Base-by-base conservation (phyloP, 78 protist species). In the Dictyostelium intermedium region DNA sequence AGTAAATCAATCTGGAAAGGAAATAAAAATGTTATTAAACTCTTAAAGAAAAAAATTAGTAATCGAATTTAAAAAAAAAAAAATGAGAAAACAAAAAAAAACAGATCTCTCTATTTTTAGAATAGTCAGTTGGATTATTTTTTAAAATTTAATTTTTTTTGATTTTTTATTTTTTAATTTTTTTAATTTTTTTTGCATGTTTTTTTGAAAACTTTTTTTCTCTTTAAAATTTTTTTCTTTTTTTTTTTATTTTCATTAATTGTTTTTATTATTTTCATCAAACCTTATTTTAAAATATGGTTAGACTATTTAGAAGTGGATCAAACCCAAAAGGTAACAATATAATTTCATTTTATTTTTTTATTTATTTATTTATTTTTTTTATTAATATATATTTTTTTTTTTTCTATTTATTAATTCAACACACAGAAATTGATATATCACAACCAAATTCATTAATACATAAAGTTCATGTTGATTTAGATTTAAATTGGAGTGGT, bases 381-480 rank as follows among this genome's bases (percentile, higher is more conserved):
- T 16, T 16, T 25, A 6, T 72, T 5, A 10, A 5, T 72, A 16
- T 16, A 23, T 16, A 13, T 16, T 34, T 35, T 25, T 32, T 16
- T 13, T 34, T 16, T 72, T 34, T 34, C 32, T 32, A 27, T 7
- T 25, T 10, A 76, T 6, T n/a, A n/a, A n/a, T n/a, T n/a, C n/a
- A n/a, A n/a, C n/a, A n/a, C n/a, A n/a, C n/a, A 82, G 53, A 74
- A 25, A 39, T 56, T 20, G 84, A 72, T 34, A 86, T 74, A 53
- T 45, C 56, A 35, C 56, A 30, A 32, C 79, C 84, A 76, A 43
- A 35, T 32, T 66, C 79, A 27, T 20, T 30, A 6, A 30, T 14
- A n/a, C 94, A 89, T 69, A 81, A 32, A 34, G 32, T 81, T 14
- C 94, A 89, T 70, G 84, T 89, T 20, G 87, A 69, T 80, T 16